A percentile compares a stretch with the other conserved stretches of the same genome.
These are phyloP conservation scores for Aspergillus sp. DNA, from an alignment of 2,329 filamentous ascomycete species.

Conservation along the genomic window DNA sequence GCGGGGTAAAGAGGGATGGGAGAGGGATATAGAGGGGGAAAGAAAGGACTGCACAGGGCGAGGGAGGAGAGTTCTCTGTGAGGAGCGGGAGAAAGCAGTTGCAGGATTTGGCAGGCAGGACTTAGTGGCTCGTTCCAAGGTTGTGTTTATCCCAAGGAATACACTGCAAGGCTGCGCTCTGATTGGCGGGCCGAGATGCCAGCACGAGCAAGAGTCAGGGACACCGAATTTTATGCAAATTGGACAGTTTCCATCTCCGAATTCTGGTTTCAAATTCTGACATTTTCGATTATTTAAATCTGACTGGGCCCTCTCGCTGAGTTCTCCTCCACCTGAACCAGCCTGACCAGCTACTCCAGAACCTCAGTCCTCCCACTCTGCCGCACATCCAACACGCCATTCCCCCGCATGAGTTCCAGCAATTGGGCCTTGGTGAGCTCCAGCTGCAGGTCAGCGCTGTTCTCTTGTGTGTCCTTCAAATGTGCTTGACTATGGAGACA, in stretches of 20 bases:
- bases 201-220: neutral
- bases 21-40: neutral
- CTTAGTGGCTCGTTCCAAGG: neutral
- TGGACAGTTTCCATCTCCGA: neutral
- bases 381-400: neutral
- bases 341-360: neutral
- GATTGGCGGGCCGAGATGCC: slow-evolving; percentile 22
- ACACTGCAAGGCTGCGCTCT: neutral
- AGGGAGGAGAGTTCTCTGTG: neutral
- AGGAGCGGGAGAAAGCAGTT: neutral
- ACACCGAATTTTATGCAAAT: neutral
- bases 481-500: neutral
- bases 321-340: neutral
- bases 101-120: neutral
- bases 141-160: neutral
- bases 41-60: neutral
- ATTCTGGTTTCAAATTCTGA: no score
- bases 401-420: neutral
- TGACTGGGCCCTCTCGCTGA: neutral
- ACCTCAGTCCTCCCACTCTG: neutral
- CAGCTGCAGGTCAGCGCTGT: slow-evolving; percentile 1
- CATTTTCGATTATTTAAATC: neutral
- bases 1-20: neutral
- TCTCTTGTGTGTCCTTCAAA: neutral
- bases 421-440: neutral